phyloP scores from a whole-genome alignment of 2,329 filamentous ascomycete genomes.

The Sporothrix inflata region DNA sequence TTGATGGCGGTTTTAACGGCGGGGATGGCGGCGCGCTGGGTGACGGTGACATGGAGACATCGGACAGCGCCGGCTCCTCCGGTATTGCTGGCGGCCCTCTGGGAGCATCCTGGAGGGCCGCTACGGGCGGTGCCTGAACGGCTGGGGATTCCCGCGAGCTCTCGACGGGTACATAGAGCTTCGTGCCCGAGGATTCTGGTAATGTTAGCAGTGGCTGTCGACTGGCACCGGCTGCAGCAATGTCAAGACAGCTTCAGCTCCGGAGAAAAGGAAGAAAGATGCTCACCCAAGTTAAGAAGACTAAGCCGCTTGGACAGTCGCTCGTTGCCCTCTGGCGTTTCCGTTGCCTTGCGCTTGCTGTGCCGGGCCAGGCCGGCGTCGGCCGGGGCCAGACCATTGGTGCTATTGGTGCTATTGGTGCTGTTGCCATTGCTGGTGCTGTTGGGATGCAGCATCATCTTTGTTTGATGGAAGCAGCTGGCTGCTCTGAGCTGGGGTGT shows the following conservation, averaged over 20 bases:
- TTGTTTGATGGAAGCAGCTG: neutral
- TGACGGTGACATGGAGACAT: slow-evolving; percentile 2
- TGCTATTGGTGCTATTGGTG: neutral
- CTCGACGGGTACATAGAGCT: slow-evolving; percentile 69
- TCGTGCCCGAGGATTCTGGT: slow-evolving; percentile 63
- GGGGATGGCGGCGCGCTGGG: slow-evolving; percentile 5
- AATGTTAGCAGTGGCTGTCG: neutral
- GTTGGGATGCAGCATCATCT: slow-evolving; percentile 17
- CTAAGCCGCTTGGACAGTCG: slow-evolving; percentile 84
- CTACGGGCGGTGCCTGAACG: neutral
- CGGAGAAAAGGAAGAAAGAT: slow-evolving; percentile 21
- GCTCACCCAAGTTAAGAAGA: slow-evolving; percentile 76
- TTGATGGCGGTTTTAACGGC: neutral
- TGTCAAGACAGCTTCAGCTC: neutral
- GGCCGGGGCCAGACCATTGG: neutral
- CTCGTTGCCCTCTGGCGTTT: slow-evolving; percentile 60
- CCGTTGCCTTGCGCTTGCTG: slow-evolving; percentile 64
- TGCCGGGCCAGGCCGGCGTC: slow-evolving; percentile 33
- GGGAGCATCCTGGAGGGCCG: neutral
- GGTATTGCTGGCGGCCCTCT: neutral
- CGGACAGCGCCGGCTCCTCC: neutral
- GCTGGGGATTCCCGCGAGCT: slow-evolving; percentile 40
- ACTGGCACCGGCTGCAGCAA: neutral
- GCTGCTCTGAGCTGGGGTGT: neutral
- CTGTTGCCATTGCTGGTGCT: slow-evolving; percentile 13